Evolutionary conservation across 2,329 filamentous ascomycete species (phyloP).

Genomic region (Paraconiothyrium sp.): DNA sequence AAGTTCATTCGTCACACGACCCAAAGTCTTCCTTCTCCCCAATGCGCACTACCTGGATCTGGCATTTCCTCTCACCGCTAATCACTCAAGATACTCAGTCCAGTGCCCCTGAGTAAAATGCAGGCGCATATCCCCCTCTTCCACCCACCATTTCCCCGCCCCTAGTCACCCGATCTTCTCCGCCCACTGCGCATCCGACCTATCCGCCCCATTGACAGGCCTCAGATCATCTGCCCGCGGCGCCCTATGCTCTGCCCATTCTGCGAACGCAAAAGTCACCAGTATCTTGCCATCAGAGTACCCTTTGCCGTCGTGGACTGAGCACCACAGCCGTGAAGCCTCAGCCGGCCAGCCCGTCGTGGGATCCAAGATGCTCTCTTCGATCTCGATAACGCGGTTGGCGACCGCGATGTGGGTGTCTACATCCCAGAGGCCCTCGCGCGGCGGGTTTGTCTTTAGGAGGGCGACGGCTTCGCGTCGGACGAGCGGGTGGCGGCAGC

Average conservation of each 20-base stretch:
- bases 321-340: conserved; percentile 10
- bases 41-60: too few relatives aligned
- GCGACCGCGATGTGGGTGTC: conserved; percentile 17
- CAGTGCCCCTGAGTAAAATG: background rate
- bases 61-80: background rate
- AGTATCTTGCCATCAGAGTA: conserved; percentile 9
- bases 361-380: conserved; percentile 26
- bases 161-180: conserved; percentile 12
- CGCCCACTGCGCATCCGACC: conserved; percentile 12
- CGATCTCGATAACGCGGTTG: conserved; percentile 24
- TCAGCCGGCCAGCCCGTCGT: conserved; percentile 22
- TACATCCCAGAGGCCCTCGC: conserved; percentile 27
- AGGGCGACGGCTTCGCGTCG: conserved; percentile 25
- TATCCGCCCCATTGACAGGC: background rate
- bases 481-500: conserved; percentile 23
- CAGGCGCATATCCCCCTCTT: background rate
- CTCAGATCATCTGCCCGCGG: conserved; percentile 5
- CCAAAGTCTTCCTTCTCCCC: conserved; percentile 23
- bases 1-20: conserved; percentile 52
- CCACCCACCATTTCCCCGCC: conserved; percentile 1
- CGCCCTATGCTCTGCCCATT: conserved; percentile 7
- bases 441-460: conserved; percentile 22
- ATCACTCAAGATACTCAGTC: conserved; percentile 5
- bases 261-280: conserved; percentile 13
- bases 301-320: conserved; percentile 6